Evolutionary conservation across 2,329 filamentous ascomycete genomes (phyloP).

Genomic region (Talaromyces sp.): DNA sequence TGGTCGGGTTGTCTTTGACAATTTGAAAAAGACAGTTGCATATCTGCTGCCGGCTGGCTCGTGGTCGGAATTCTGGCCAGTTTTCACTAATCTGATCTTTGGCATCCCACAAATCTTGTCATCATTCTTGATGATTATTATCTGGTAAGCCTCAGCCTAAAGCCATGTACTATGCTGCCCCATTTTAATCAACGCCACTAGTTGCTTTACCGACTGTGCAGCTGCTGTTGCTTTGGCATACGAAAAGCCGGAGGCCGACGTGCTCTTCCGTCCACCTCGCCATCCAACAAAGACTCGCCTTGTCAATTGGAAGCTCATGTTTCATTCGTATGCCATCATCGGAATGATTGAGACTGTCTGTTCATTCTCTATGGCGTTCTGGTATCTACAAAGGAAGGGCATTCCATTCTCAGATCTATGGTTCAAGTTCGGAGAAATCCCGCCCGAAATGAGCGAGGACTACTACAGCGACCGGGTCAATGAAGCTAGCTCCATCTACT

Average conservation of each 20-base stretch:
- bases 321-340: slow-evolving; percentile 72
- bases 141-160: slow-evolving; percentile 50
- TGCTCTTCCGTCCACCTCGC: slow-evolving; percentile 69
- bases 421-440: slow-evolving; percentile 66
- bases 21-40: slow-evolving; percentile 8
- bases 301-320: slow-evolving; percentile 71
- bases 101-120: slow-evolving; percentile 73
- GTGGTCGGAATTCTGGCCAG: slow-evolving; percentile 77
- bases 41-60: slow-evolving; percentile 56
- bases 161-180: not conserved
- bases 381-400: slow-evolving; percentile 62
- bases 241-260: slow-evolving; percentile 75
- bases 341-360: slow-evolving; percentile 64
- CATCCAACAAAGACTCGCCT: slow-evolving; percentile 70
- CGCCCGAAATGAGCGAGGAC: slow-evolving; percentile 55
- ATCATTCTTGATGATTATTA: slow-evolving; percentile 72
- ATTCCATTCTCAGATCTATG: slow-evolving; percentile 67
- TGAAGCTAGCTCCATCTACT: slow-evolving; percentile 73
- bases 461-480: slow-evolving; percentile 61
- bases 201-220: slow-evolving; percentile 76
- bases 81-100: slow-evolving; percentile 72
- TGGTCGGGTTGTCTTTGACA: slow-evolving; percentile 10
- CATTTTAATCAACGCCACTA: not conserved
- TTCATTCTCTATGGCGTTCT: slow-evolving; percentile 68
- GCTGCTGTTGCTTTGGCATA: slow-evolving; percentile 75